These are phyloP conservation scores for Coprinopsis cinerea DNA, from an alignment of 768 basidiomycete species.

Conservation along the genomic window DNA sequence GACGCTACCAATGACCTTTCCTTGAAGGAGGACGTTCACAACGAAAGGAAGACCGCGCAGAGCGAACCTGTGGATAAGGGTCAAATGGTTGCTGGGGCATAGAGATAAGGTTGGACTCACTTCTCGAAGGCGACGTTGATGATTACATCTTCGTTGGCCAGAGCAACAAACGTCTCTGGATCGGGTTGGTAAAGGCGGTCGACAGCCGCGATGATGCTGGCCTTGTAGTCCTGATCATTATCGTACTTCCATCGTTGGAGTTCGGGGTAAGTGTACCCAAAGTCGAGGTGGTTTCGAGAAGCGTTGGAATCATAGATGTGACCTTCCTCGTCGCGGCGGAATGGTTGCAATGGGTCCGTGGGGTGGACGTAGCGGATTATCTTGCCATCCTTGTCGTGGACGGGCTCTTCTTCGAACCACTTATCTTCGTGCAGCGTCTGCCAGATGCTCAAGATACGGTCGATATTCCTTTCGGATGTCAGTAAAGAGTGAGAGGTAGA, in stretches of 20 bases:
- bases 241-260: neutral
- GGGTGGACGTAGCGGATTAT: too few species aligned
- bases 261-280: neutral
- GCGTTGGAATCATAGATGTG: neutral
- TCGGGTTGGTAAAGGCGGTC: neutral
- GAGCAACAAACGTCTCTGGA: neutral
- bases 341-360: neutral
- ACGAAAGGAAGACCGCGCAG: neutral
- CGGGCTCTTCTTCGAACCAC: neutral
- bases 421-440: neutral
- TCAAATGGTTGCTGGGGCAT: neutral
- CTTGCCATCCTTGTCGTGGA: neutral
- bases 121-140: neutral
- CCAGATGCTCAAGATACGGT: neutral
- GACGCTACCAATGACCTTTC: neutral
- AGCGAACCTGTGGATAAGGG: neutral
- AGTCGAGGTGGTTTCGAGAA: neutral
- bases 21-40: neutral
- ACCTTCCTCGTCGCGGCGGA: neutral
- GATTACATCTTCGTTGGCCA: neutral
- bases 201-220: neutral
- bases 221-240: neutral
- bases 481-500: neutral
- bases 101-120: neutral
- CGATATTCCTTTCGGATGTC: neutral